These are phyloP conservation scores for Saccharomycopsis fodiens DNA, from an alignment of 805 yeast genomes.

Conservation along the genomic window DNA sequence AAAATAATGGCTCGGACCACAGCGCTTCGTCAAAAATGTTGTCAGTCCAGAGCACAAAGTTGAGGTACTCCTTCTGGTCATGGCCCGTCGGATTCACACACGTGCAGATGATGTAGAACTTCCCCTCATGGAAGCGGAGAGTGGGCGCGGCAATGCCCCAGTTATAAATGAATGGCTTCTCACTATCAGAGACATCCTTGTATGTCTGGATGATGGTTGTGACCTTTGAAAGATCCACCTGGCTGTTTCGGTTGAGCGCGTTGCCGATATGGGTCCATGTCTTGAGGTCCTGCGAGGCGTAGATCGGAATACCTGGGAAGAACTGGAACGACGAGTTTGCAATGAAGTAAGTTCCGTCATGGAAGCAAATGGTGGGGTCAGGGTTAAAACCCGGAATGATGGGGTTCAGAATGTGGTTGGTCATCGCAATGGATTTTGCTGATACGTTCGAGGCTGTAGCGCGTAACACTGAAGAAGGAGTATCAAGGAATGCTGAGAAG, in stretches of 20 bases:
- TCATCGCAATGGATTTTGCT: too few species aligned
- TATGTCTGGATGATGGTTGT: constrained; percentile 9
- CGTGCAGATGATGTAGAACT: constrained; percentile 14
- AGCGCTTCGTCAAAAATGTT: constrained; percentile 6
- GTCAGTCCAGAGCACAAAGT: constrained; percentile 7
- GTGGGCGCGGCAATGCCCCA: constrained; percentile 18
- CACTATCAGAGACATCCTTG: constrained; percentile 4
- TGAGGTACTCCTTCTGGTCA: constrained; percentile 9
- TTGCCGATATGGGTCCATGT: constrained; percentile 16
- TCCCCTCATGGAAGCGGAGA: constrained; percentile 8
- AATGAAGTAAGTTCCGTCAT: constrained; percentile 4
- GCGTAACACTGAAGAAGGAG: too few species aligned
- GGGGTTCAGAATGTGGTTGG: constrained; percentile 11
- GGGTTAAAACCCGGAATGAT: constrained; percentile 17
- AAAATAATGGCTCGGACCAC: constrained; percentile 16
- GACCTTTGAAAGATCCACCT: constrained; percentile 7
- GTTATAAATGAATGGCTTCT: constrained; percentile 15
- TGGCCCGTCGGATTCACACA: constrained; percentile 11
- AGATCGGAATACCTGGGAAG: constrained; percentile 15
- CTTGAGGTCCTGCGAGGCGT: constrained; percentile 3
- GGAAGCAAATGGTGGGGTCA: constrained; percentile 13
- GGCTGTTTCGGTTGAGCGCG: constrained; percentile 8
- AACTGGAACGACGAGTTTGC: constrained; percentile 15
- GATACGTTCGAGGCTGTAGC: too few species aligned
- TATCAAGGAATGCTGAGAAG: too few species aligned